A percentile compares a stretch with the other conserved stretches of the same genome.
phyloP scores from a whole-genome alignment of 345 rosid genomes.

The Excoecaria agallocha region DNA sequence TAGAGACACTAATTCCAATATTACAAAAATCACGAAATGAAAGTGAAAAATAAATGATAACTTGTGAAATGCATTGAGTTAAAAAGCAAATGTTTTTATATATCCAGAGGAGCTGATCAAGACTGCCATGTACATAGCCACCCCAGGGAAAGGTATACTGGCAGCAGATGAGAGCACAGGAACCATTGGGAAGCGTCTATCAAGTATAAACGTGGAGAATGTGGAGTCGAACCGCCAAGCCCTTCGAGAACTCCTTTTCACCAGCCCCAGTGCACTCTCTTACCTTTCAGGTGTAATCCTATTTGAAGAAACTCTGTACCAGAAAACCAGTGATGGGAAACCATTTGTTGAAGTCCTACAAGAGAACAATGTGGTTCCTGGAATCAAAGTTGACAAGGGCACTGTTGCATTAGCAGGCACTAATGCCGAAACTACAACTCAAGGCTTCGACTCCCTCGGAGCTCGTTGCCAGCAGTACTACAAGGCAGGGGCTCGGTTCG shows the following conservation, averaged over 20 bases:
- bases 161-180: slow-evolving; percentile 99
- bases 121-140: slow-evolving; percentile 91
- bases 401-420: slow-evolving; percentile 80
- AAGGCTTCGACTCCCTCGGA: slow-evolving; percentile 82
- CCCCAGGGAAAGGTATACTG: slow-evolving; percentile 88
- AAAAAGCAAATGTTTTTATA: too few species aligned
- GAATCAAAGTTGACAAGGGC: slow-evolving; percentile 97
- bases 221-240: slow-evolving; percentile 92
- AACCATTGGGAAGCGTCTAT: slow-evolving; percentile 89
- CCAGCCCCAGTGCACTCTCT: slow-evolving; percentile 62
- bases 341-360: slow-evolving; percentile 81
- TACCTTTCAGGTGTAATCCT: slow-evolving; percentile 91
- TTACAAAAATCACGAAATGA: too few species aligned
- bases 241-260: slow-evolving; percentile 90
- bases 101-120: slow-evolving; percentile 74
- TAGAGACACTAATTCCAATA: too few species aligned
- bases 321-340: slow-evolving; percentile 70
- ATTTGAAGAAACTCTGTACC: slow-evolving; percentile 94
- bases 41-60: too few species aligned
- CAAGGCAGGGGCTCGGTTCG: slow-evolving; percentile 88
- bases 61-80: too few species aligned
- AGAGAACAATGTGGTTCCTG: slow-evolving; percentile 74
- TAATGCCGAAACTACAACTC: slow-evolving; percentile 89
- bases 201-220: slow-evolving; percentile 90
- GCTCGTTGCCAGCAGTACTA: slow-evolving; percentile 84